These are phyloP conservation scores for Chlorella sp. DNA, from an alignment of 139 green algal species.

Conservation along the genomic window DNA sequence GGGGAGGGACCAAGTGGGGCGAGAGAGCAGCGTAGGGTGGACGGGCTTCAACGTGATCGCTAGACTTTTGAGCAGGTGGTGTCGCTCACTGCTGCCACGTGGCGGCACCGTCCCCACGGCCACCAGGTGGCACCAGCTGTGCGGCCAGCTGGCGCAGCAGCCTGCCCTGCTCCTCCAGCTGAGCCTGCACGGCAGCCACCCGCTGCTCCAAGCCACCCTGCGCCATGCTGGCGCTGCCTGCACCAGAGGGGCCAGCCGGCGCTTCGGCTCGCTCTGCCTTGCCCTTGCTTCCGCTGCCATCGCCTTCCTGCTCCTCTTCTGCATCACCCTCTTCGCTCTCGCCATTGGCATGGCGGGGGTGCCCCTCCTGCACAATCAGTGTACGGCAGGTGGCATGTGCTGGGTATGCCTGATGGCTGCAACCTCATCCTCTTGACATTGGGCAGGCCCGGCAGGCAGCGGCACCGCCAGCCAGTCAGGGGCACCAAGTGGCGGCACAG, in stretches of 20 bases:
- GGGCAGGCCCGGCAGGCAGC: too few relatives aligned
- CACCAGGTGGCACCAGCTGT: background rate
- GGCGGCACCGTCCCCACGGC: background rate
- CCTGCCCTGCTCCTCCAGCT: slow-evolving; percentile 30
- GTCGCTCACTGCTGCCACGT: too few relatives aligned
- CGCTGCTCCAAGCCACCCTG: background rate
- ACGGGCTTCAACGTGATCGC: too few relatives aligned
- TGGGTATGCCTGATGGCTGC: too few relatives aligned
- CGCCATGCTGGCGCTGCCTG: background rate
- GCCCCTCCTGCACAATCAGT: background rate
- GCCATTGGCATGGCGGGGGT: background rate
- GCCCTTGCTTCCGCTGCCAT: background rate
- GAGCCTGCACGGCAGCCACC: slow-evolving; percentile 7
- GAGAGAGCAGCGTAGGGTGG: too few relatives aligned
- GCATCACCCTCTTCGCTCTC: background rate
- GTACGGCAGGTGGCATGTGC: background rate
- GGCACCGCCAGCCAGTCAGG: too few relatives aligned
- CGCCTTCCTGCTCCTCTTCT: background rate
- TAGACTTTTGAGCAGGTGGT: too few relatives aligned
- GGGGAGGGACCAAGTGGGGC: too few relatives aligned
- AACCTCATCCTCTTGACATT: too few relatives aligned
- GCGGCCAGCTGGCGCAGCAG: slow-evolving; percentile 10
- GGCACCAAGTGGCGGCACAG: too few relatives aligned
- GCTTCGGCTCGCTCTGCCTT: background rate
- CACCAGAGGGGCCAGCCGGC: background rate